Percentiles rank a stretch among this genome's conserved stretches.
Evolutionary conservation across 2,329 filamentous ascomycete genomes (phyloP).

Genomic region (Rutstroemia sp.): DNA sequence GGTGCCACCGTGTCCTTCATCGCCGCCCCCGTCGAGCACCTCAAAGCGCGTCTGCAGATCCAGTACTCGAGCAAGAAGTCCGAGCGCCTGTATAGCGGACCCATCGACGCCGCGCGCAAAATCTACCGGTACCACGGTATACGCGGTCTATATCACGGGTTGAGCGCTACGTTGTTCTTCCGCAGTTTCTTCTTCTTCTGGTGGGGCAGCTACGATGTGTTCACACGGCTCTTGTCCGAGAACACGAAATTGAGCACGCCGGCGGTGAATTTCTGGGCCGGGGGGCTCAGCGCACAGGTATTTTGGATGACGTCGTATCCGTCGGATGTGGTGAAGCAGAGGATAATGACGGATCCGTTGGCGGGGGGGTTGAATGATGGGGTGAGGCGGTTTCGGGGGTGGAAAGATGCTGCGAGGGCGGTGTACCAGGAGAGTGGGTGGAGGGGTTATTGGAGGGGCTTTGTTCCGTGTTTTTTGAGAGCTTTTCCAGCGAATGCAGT

Average conservation of each 20-base stretch:
- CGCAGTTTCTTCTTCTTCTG: constrained; percentile 94
- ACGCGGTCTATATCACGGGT: constrained; percentile 74
- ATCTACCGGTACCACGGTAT: constrained; percentile 67
- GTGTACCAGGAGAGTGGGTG: constrained; percentile 71
- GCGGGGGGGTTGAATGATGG: constrained; percentile 63
- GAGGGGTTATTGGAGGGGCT: constrained; percentile 86
- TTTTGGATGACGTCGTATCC: constrained; percentile 95
- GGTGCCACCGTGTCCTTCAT: constrained; percentile 88
- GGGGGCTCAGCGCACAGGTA: constrained; percentile 83
- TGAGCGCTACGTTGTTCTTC: constrained; percentile 80
- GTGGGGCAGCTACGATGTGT: constrained; percentile 92
- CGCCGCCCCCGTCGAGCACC: constrained; percentile 87
- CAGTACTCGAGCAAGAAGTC: constrained; percentile 80
- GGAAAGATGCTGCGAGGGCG: constrained; percentile 71
- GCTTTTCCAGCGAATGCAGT: constrained; percentile 95
- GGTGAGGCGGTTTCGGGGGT: constrained; percentile 59
- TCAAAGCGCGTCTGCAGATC: constrained; percentile 89
- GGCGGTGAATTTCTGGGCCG: constrained; percentile 93
- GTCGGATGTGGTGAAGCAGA: constrained; percentile 88
- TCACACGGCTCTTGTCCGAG: constrained; percentile 60
- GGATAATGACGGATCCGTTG: constrained; percentile 92
- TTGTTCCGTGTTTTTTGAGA: constrained; percentile 84
- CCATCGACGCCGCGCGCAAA: constrained; percentile 73
- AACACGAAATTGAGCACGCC: constrained; percentile 67
- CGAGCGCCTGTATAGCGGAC: constrained; percentile 75